A percentile compares a stretch with the other conserved stretches of the same genome.
phyloP scores from a whole-genome alignment of 208 protist genomes.

The Leishmania tarentolae region DNA sequence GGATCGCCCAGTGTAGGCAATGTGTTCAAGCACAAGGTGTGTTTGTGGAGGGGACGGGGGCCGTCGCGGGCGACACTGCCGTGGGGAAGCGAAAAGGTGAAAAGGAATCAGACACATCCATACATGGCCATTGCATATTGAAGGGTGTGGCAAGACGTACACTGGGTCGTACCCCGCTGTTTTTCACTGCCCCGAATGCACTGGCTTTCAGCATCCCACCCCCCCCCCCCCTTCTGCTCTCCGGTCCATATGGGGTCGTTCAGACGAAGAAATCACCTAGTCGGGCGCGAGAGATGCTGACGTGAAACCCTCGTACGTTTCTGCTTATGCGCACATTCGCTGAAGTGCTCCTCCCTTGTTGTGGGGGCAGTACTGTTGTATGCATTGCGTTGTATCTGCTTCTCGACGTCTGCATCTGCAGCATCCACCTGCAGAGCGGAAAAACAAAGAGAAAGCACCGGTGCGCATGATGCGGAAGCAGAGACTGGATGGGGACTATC shows the following conservation, averaged over 20 bases:
- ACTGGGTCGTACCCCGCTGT: background rate
- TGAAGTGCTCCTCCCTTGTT: background rate
- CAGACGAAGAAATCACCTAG: background rate
- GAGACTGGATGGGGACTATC: background rate
- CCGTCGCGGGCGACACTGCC: background rate
- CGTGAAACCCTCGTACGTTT: background rate
- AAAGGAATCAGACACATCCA: background rate
- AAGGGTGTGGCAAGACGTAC: background rate
- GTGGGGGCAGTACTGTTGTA: constrained; percentile 1
- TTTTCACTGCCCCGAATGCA: background rate
- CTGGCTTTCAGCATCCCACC: background rate
- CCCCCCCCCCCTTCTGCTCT: background rate
- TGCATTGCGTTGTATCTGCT: background rate
- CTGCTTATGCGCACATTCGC: background rate
- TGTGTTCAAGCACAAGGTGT: background rate
- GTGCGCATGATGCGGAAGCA: background rate
- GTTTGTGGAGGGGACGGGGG: background rate
- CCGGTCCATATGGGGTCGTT: background rate
- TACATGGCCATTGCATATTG: background rate
- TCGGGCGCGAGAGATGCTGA: background rate
- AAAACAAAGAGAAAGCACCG: background rate
- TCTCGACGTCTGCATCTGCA: background rate
- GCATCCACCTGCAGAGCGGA: background rate
- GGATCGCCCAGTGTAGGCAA: background rate
- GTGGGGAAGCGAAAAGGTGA: background rate